Percentiles rank a stretch among this genome's conserved stretches.
Conservation (phyloP, 1,284 basidiomycete species). For the Trichosporon sp. region DNA sequence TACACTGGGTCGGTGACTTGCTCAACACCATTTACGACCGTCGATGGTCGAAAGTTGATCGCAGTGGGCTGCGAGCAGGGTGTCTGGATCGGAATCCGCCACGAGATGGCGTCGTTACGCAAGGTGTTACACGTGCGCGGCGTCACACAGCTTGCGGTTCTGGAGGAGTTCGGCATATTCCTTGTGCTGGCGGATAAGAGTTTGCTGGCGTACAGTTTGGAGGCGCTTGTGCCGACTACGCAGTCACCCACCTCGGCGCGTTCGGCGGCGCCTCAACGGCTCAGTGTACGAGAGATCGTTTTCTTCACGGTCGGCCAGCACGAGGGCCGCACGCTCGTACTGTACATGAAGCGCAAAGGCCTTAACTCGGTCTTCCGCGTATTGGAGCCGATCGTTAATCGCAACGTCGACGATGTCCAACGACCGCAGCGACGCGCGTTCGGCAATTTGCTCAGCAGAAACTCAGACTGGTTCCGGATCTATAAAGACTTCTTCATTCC, state of each 20-base stretch:
- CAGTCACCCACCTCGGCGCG: slow-evolving; percentile 30
- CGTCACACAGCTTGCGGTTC: slow-evolving; percentile 89
- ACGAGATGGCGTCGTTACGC: slow-evolving; percentile 76
- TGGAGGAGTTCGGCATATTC: slow-evolving; percentile 93
- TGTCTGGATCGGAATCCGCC: slow-evolving; percentile 91
- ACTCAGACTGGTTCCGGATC: slow-evolving; percentile 84
- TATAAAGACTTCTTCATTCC: slow-evolving; percentile 91
- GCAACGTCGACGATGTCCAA: slow-evolving; percentile 69
- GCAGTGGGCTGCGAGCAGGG: slow-evolving; percentile 93
- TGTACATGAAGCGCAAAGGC: slow-evolving; percentile 94
- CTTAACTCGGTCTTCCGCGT: slow-evolving; percentile 88
- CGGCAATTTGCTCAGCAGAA: slow-evolving; percentile 67
- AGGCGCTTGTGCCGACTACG: slow-evolving; percentile 82
- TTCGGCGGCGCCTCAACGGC: slow-evolving; percentile 62
- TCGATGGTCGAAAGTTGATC: slow-evolving; percentile 74
- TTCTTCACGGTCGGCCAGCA: slow-evolving; percentile 91
- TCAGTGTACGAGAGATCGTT: slow-evolving; percentile 75
- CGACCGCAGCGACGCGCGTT: slow-evolving; percentile 54
- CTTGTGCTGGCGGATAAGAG: slow-evolving; percentile 78
- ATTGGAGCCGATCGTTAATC: slow-evolving; percentile 81
- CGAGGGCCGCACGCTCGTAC: slow-evolving; percentile 74
- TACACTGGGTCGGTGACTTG: slow-evolving; percentile 88
- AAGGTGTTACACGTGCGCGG: slow-evolving; percentile 82
- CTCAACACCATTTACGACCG: slow-evolving; percentile 81
- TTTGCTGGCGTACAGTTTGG: slow-evolving; percentile 77